Evolutionary conservation across 371 early-diverging fungal species (phyloP).

Genomic region (Mucor racemosus): DNA sequence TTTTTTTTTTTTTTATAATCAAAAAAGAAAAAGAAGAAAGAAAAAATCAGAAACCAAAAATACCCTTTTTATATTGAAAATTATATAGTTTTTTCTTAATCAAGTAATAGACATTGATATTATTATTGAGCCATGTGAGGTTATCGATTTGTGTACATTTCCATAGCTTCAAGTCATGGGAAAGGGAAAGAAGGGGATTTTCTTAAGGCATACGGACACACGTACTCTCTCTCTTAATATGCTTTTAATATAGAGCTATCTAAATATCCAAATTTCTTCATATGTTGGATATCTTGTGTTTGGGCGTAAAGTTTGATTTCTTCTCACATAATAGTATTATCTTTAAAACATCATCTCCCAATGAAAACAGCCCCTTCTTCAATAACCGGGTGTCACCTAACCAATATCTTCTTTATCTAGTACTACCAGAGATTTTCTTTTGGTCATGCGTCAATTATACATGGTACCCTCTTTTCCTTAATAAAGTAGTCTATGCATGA

Average conservation of each 20-base stretch:
- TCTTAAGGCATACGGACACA: not conserved
- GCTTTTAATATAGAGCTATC: not conserved
- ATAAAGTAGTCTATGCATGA: conserved; percentile 11
- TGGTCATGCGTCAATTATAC: conserved; percentile 16
- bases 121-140: conserved; percentile 23
- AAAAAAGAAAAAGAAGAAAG: not conserved
- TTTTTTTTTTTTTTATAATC: no score
- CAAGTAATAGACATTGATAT: conserved; percentile 9
- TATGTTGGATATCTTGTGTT: not conserved
- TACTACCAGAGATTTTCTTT: conserved; percentile 14
- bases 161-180: conserved; percentile 15
- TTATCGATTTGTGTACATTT: conserved; percentile 28
- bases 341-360: conserved; percentile 9
- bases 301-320: not conserved
- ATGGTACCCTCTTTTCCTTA: conserved; percentile 3
- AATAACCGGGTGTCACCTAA: conserved; percentile 19
- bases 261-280: no score
- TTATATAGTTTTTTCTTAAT: conserved; percentile 4
- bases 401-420: conserved; percentile 24
- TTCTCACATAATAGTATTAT: conserved; percentile 4
- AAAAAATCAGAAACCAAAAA: conserved; percentile 3
- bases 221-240: not conserved
- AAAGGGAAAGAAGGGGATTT: conserved; percentile 1
- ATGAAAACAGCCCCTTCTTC: not conserved
- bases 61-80: conserved; percentile 1